These are phyloP conservation scores for Linanthus parryae DNA, from an alignment of 148 eudicot species.

Conservation along the genomic window DNA sequence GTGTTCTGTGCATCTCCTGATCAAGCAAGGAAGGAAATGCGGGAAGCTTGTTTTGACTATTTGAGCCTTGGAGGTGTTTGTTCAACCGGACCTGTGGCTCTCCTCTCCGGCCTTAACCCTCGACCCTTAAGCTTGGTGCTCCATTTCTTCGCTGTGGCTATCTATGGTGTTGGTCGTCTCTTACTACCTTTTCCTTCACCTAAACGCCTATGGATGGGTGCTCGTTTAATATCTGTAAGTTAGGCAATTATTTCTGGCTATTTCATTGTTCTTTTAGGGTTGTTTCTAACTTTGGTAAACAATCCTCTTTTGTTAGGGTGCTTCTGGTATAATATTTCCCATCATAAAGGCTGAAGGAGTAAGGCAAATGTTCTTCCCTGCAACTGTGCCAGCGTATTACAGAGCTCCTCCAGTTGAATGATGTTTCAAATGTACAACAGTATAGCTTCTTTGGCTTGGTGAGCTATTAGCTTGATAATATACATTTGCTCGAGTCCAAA, in stretches of 20 bases:
- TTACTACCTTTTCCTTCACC: slow-evolving; percentile 69
- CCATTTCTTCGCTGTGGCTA: slow-evolving; percentile 78
- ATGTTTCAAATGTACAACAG: too few species aligned
- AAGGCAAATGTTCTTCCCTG: slow-evolving; percentile 86
- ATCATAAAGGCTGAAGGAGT: slow-evolving; percentile 79
- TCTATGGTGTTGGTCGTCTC: slow-evolving; percentile 71
- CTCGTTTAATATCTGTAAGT: slow-evolving; percentile 52
- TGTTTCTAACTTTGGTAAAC: not conserved
- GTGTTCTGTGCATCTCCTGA: slow-evolving; percentile 79
- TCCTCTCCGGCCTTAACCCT: slow-evolving; percentile 76
- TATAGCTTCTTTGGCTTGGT: too few species aligned
- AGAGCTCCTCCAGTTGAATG: slow-evolving; percentile 38
- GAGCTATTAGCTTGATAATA: too few species aligned
- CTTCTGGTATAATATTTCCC: slow-evolving; percentile 74
- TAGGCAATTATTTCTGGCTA: not conserved
- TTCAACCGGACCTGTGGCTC: slow-evolving; percentile 57
- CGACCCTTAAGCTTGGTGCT: slow-evolving; percentile 57
- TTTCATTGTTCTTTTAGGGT: not conserved
- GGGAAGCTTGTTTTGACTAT: slow-evolving; percentile 69
- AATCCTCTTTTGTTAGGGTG: slow-evolving; percentile 39
- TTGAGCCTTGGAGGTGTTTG: slow-evolving; percentile 72
- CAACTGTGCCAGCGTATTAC: slow-evolving; percentile 64
- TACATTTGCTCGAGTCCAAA: too few species aligned
- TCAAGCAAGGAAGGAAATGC: slow-evolving; percentile 65
- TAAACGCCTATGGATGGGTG: slow-evolving; percentile 51